A percentile compares a stretch with the other conserved stretches of the same genome.
These are phyloP conservation scores for Tulasnella sp. DNA, from an alignment of 768 basidiomycete species.

Conservation along the genomic window DNA sequence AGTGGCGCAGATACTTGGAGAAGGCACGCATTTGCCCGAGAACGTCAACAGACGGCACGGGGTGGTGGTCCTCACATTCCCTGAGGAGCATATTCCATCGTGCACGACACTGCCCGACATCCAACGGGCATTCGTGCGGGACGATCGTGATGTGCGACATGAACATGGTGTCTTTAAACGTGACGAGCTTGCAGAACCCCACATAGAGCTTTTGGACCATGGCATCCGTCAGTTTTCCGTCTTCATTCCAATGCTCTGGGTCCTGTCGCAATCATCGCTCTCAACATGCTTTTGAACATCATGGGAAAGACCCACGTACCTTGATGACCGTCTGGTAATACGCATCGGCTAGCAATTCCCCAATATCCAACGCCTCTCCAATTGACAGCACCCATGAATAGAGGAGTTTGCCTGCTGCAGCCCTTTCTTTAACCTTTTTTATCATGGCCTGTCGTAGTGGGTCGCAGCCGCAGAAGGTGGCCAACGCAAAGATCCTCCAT, in stretches of 20 bases:
- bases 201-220: conserved; percentile 8
- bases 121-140: conserved; percentile 7
- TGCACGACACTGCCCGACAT: conserved; percentile 4
- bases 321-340: conserved; percentile 12
- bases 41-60: conserved; percentile 9
- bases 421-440: conserved; percentile 1
- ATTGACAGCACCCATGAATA: conserved; percentile 13
- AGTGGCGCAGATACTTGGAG: conserved; percentile 1
- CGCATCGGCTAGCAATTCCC: conserved; percentile 1
- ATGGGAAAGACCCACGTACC: background rate
- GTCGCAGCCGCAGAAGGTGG: conserved; percentile 4
- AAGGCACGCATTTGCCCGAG: conserved; percentile 2
- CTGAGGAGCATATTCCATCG: conserved; percentile 8
- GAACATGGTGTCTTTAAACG: conserved; percentile 12
- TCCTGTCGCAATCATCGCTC: background rate
- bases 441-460: conserved; percentile 13
- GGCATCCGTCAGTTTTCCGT: conserved; percentile 10
- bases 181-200: conserved; percentile 14
- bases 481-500: conserved; percentile 10
- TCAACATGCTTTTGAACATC: background rate
- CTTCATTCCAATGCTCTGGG: conserved; percentile 2
- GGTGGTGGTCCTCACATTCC: background rate
- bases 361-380: conserved; percentile 6
- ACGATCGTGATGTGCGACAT: conserved; percentile 7
- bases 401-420: background rate